Evolutionary conservation across 2,329 filamentous ascomycete species (phyloP).

Genomic region (Sarocladium kiliense): DNA sequence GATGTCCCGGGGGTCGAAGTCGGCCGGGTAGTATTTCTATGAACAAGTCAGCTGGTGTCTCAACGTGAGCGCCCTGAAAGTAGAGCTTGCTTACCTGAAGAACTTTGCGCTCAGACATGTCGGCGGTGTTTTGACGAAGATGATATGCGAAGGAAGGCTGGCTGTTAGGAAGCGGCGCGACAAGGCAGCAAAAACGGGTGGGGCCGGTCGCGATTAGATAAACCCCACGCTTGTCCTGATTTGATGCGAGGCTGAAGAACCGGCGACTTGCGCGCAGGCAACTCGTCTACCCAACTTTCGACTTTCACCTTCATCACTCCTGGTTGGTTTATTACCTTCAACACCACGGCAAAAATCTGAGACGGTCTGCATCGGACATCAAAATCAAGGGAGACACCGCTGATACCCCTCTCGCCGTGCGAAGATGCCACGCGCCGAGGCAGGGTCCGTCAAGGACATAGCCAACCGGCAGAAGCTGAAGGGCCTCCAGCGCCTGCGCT

Average conservation of each 20-base stretch:
- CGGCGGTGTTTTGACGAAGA: slow-evolving; percentile 20
- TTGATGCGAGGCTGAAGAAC: slow-evolving; percentile 13
- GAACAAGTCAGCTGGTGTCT: background rate
- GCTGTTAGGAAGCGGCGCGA: background rate
- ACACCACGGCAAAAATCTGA: too few relatives aligned
- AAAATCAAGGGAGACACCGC: too few relatives aligned
- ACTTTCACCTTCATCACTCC: too few relatives aligned
- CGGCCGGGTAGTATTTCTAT: slow-evolving; percentile 60
- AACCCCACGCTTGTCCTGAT: slow-evolving; percentile 5
- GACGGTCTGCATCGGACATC: too few relatives aligned
- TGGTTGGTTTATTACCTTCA: too few relatives aligned
- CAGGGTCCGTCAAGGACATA: slow-evolving; percentile 84
- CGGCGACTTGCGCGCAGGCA: background rate
- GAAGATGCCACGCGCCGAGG: slow-evolving; percentile 89
- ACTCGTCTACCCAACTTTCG: background rate
- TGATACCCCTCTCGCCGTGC: slow-evolving; percentile 16
- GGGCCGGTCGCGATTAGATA: slow-evolving; percentile 13
- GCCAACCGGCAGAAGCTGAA: slow-evolving; percentile 87
- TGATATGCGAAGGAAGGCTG: background rate
- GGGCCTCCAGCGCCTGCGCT: slow-evolving; percentile 73
- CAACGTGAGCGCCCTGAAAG: background rate
- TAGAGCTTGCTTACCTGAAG: slow-evolving; percentile 30
- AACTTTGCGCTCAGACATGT: slow-evolving; percentile 84
- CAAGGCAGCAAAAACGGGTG: slow-evolving; percentile 6
- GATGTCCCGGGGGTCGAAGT: slow-evolving; percentile 87